Conservation (phyloP, 225 moss, liverwort and hornwort genomes). For the Polytrichum formosum region DNA sequence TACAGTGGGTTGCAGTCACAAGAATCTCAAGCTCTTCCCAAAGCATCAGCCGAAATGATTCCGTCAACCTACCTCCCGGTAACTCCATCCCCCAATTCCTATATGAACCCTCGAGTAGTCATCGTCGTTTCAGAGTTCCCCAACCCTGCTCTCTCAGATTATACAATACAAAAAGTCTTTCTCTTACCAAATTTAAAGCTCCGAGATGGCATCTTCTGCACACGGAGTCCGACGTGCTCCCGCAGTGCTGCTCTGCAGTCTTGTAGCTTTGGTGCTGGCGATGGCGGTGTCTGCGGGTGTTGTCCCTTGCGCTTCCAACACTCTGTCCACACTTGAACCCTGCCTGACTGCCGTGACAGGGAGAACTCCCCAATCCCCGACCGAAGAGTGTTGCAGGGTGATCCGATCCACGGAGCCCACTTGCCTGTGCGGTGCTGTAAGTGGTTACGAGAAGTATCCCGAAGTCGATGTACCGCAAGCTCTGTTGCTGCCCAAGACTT, state of each 20-base stretch:
- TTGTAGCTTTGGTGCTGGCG: background rate
- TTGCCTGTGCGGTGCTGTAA: slow-evolving; percentile 34
- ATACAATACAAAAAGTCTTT: background rate
- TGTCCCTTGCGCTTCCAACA: slow-evolving; percentile 11
- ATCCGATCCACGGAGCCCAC: slow-evolving; percentile 41
- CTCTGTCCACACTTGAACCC: slow-evolving; percentile 16
- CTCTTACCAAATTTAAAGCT: background rate
- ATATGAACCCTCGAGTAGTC: background rate
- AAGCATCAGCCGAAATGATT: background rate
- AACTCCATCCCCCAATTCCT: background rate
- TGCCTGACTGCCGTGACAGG: slow-evolving; percentile 37
- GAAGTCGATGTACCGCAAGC: slow-evolving; percentile 30
- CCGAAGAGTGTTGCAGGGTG: slow-evolving; percentile 31
- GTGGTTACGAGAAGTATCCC: slow-evolving; percentile 18
- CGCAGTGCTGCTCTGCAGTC: background rate
- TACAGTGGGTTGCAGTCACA: background rate
- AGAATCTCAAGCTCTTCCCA: background rate
- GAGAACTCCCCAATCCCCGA: slow-evolving; percentile 5
- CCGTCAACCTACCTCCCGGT: background rate
- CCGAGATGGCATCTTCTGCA: background rate
- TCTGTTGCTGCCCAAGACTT: slow-evolving; percentile 21
- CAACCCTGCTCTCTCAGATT: background rate
- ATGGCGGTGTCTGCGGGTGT: slow-evolving; percentile 10
- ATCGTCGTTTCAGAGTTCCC: background rate
- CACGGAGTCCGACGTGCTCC: background rate